Percentiles rank a stretch among this genome's conserved stretches.
These are phyloP conservation scores for Elongisporangium undulatum DNA, from an alignment of 352 stramenopile species.

Conservation along the genomic window DNA sequence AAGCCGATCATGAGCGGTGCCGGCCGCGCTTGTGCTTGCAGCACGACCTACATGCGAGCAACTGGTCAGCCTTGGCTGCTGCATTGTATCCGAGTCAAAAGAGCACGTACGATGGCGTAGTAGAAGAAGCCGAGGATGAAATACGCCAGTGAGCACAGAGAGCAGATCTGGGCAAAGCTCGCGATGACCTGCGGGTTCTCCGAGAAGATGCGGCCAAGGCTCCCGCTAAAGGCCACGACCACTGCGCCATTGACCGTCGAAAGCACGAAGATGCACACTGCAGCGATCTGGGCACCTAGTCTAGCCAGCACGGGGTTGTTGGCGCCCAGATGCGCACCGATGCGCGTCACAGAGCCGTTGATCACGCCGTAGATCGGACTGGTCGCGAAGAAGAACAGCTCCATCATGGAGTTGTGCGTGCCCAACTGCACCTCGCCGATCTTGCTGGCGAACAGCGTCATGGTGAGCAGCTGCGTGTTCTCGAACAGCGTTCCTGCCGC, in stretches of 20 bases:
- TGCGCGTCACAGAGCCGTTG: conserved; percentile 54
- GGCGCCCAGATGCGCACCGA: conserved; percentile 58
- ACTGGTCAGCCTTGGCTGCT: too few relatives aligned
- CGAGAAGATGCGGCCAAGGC: conserved; percentile 71
- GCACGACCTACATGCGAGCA: conserved; percentile 37
- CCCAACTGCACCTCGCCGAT: conserved; percentile 73
- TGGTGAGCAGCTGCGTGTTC: conserved; percentile 73
- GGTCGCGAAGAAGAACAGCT: conserved; percentile 81
- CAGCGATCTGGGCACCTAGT: conserved; percentile 51
- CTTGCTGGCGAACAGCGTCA: conserved; percentile 66
- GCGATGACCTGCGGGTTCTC: conserved; percentile 56
- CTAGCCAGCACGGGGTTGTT: conserved; percentile 32
- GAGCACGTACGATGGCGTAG: conserved; percentile 50
- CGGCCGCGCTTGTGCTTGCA: conserved; percentile 59
- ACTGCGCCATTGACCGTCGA: conserved; percentile 30
- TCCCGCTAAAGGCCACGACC: conserved; percentile 35
- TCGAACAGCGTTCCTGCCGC: conserved; percentile 67
- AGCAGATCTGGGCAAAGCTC: conserved; percentile 58
- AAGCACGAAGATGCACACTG: conserved; percentile 35
- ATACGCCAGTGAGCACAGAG: conserved; percentile 55
- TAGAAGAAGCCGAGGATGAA: conserved; percentile 80
- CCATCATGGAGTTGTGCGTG: conserved; percentile 83
- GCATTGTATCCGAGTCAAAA: not conserved
- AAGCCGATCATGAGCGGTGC: conserved; percentile 58
- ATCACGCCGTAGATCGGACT: conserved; percentile 71